Conservation (phyloP, 73 alveolate species). For the Paramecium biaurelia region DNA sequence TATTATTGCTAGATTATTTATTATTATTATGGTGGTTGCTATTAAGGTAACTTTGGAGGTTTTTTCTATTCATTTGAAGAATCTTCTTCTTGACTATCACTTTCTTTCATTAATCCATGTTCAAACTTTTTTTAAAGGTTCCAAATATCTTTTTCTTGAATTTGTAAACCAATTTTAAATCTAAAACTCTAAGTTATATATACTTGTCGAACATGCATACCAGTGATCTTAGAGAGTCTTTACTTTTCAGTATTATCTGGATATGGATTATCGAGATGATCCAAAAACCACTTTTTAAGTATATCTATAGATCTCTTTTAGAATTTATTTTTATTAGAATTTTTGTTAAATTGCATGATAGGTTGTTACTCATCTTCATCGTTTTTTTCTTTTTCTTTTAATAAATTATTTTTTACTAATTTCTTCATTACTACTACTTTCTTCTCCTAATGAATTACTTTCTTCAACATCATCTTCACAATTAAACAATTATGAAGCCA, state of each 20-base stretch:
- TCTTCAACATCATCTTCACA: constrained; percentile 13
- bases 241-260: constrained; percentile 46
- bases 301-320: constrained; percentile 36
- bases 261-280: constrained; percentile 51
- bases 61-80: background rate
- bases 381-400: background rate
- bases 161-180: constrained; percentile 49
- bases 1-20: background rate
- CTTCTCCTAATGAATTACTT: background rate
- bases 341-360: constrained; percentile 24
- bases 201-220: constrained; percentile 48
- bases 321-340: constrained; percentile 41
- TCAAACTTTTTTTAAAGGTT: constrained; percentile 39
- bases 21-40: background rate
- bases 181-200: background rate
- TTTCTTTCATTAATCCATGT: background rate
- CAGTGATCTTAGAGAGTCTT: constrained; percentile 18
- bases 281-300: constrained; percentile 37
- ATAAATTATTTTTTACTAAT: background rate
- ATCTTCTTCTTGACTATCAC: background rate
- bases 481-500: background rate
- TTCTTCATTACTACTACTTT: constrained; percentile 19
- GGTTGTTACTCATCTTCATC: constrained; percentile 15
- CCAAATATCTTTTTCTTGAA: constrained; percentile 38
- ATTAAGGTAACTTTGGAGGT: background rate